Conservation (phyloP, 2,329 filamentous ascomycete species). For the Drechslerella dactyloides region DNA sequence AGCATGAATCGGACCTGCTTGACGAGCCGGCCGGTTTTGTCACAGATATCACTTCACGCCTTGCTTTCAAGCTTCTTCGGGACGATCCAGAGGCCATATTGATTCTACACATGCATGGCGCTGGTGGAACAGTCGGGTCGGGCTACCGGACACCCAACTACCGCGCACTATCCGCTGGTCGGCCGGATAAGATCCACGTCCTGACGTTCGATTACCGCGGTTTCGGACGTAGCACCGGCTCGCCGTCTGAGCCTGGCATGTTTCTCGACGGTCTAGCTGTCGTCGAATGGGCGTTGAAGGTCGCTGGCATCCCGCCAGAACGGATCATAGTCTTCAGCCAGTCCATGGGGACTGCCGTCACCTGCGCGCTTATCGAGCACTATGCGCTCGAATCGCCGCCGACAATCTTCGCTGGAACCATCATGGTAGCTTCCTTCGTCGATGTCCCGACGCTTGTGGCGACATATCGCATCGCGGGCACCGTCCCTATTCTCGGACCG, state of each 20-base stretch:
- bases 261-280: slow-evolving; percentile 64
- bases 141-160: slow-evolving; percentile 66
- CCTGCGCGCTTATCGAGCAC: slow-evolving; percentile 60
- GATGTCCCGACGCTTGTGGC: slow-evolving; percentile 64
- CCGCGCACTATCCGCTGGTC: slow-evolving; percentile 63
- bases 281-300: slow-evolving; percentile 64
- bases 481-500: slow-evolving; percentile 64
- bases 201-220: slow-evolving; percentile 69
- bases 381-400: slow-evolving; percentile 60
- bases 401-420: slow-evolving; percentile 63
- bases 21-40: slow-evolving; percentile 58
- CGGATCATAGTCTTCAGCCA: slow-evolving; percentile 68
- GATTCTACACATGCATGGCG: slow-evolving; percentile 65
- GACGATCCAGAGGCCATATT: slow-evolving; percentile 61
- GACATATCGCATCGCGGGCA: slow-evolving; percentile 66
- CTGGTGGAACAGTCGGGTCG: slow-evolving; percentile 65
- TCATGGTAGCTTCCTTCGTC: slow-evolving; percentile 66
- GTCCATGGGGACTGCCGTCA: slow-evolving; percentile 66
- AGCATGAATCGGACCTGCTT: slow-evolving; percentile 59
- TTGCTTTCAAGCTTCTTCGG: slow-evolving; percentile 60
- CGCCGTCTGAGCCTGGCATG: slow-evolving; percentile 65
- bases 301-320: slow-evolving; percentile 63
- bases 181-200: slow-evolving; percentile 65
- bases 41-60: slow-evolving; percentile 57
- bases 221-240: slow-evolving; percentile 65